Percentiles rank a stretch among this genome's conserved stretches.
Evolutionary conservation across 192 early-diverging fungal species (phyloP).

Genomic region (Backusella macrospora): DNA sequence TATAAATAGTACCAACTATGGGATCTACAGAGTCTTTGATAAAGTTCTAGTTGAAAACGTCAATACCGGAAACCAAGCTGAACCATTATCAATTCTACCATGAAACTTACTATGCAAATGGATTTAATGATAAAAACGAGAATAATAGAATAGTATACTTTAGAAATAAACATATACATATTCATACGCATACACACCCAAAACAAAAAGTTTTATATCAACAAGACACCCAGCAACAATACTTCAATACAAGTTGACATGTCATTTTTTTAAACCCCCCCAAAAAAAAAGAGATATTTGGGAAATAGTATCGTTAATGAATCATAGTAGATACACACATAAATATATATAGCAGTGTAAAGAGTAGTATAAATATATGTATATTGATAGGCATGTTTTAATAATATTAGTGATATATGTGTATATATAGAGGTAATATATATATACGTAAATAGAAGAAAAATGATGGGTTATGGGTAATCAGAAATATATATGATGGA

Average conservation of each 20-base stretch:
- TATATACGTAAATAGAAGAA: background rate
- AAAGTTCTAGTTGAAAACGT: constrained; percentile 90
- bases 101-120: constrained; percentile 52
- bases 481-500: background rate
- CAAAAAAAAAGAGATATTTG: too few relatives aligned
- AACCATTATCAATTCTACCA: constrained; percentile 97
- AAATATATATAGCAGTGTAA: too few relatives aligned
- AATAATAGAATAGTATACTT: background rate
- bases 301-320: too few relatives aligned
- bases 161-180: background rate
- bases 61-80: constrained; percentile 71
- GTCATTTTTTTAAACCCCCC: too few relatives aligned
- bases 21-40: constrained; percentile 97
- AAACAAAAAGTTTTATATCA: background rate
- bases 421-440: background rate
- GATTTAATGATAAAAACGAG: background rate
- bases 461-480: too few relatives aligned
- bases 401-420: too few relatives aligned
- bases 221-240: too few relatives aligned
- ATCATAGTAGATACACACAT: too few relatives aligned
- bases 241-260: too few relatives aligned
- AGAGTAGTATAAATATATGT: background rate
- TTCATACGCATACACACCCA: background rate
- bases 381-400: background rate
- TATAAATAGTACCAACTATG: constrained; percentile 85